Percentiles rank a stretch among this genome's conserved stretches.
phyloP scores from a whole-genome alignment of 164 flowering plant species.

The Taxillus chinensis region DNA sequence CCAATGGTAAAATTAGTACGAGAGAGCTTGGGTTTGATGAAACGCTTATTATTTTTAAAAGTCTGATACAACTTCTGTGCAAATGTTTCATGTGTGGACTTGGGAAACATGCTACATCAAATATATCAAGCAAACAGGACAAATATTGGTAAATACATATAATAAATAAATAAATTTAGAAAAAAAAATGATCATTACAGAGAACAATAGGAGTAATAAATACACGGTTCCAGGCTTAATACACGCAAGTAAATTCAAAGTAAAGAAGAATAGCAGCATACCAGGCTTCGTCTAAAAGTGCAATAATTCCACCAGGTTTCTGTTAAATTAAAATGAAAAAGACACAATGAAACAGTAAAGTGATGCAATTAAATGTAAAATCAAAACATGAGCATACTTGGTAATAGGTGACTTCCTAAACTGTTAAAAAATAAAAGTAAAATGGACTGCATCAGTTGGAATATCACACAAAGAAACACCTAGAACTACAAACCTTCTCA shows the following conservation, averaged over 20 bases:
- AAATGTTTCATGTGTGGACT: conserved; percentile 25
- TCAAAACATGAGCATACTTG: too few relatives aligned
- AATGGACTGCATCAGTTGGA: conserved; percentile 1
- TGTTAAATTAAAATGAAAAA: background rate
- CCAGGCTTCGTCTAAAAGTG: conserved; percentile 19
- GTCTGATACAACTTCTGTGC: conserved; percentile 27
- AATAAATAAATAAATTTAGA: background rate
- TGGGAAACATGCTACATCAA: conserved; percentile 20
- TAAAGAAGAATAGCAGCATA: background rate
- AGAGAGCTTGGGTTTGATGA: conserved; percentile 23
- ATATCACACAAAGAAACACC: background rate
- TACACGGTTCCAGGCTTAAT: too few relatives aligned
- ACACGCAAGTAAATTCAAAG: too few relatives aligned
- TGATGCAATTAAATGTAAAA: too few relatives aligned
- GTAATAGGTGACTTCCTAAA: too few relatives aligned
- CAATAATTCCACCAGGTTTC: conserved; percentile 20
- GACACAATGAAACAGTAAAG: too few relatives aligned
- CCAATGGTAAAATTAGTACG: conserved; percentile 20
- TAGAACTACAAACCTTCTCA: conserved; percentile 56
- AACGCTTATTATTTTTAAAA: conserved; percentile 19
- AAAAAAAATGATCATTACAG: background rate
- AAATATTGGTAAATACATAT: background rate
- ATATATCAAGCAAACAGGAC: background rate
- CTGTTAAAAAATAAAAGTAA: too few relatives aligned
- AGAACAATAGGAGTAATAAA: too few relatives aligned